These are phyloP conservation scores for Akebia trifoliata DNA, from an alignment of 164 flowering plant species.

Conservation along the genomic window DNA sequence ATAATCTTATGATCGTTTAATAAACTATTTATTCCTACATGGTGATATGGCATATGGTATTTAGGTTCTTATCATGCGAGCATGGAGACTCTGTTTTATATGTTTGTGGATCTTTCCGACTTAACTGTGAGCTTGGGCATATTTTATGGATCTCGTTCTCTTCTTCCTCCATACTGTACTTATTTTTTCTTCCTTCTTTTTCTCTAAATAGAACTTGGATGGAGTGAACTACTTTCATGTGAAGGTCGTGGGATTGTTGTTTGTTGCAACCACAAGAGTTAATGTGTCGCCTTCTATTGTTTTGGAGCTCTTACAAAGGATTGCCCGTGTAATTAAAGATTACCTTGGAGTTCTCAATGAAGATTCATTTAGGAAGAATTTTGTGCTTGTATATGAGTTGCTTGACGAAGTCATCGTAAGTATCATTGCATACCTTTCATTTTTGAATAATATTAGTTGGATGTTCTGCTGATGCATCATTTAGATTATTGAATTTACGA, in stretches of 20 bases:
- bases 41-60: no score
- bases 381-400: constrained; percentile 95
- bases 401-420: constrained; percentile 98
- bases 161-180: constrained; percentile 4
- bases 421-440: constrained; percentile 7
- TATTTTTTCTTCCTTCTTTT: background rate
- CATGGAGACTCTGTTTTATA: no score
- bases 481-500: background rate
- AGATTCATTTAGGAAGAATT: constrained; percentile 86
- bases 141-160: no score
- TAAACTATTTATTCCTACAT: no score
- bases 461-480: background rate
- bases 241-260: constrained; percentile 85
- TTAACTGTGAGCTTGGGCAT: no score
- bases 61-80: no score
- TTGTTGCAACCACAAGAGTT: constrained; percentile 92
- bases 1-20: no score
- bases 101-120: no score
- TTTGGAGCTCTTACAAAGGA: constrained; percentile 90
- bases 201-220: constrained; percentile 61
- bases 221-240: constrained; percentile 98
- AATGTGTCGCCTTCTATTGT: constrained; percentile 85
- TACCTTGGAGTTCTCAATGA: constrained; percentile 95
- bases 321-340: constrained; percentile 91
- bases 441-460: background rate